Percentiles rank a stretch among this genome's conserved stretches.
Conservation (phyloP, 305 asterid species). For the Rubia balearica region DNA sequence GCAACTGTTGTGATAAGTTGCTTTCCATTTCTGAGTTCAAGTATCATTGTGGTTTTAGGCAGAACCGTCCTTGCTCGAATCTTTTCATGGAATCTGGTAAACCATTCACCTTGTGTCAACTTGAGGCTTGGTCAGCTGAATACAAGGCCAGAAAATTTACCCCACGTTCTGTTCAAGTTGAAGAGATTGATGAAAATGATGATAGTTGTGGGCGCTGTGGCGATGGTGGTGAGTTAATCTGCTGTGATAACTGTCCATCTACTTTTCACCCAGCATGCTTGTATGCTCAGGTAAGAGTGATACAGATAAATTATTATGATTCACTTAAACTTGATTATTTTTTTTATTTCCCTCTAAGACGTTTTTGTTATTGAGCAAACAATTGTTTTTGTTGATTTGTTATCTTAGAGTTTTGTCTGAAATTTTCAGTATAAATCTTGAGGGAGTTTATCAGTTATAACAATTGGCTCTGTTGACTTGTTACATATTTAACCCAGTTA, state of each 20-base stretch:
- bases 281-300: conserved; percentile 61
- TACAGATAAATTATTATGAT: conserved; percentile 12
- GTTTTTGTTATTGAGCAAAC: background rate
- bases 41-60: conserved; percentile 61
- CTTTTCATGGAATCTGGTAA: conserved; percentile 81
- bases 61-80: conserved; percentile 50
- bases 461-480: background rate
- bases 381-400: background rate
- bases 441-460: background rate
- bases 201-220: conserved; percentile 99
- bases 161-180: conserved; percentile 45
- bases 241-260: conserved; percentile 97
- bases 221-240: conserved; percentile 88
- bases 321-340: conserved; percentile 8
- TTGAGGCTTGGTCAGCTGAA: conserved; percentile 97
- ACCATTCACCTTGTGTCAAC: conserved; percentile 77
- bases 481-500: conserved; percentile 1
- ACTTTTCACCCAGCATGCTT: conserved; percentile 94
- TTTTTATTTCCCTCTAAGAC: background rate
- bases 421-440: background rate
- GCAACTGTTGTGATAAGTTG: conserved; percentile 62
- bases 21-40: conserved; percentile 67
- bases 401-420: background rate
- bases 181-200: conserved; percentile 81
- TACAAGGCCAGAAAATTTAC: conserved; percentile 60